Evolutionary conservation across 139 green algal genomes (phyloP).

Genomic region (Chloropicon primus): DNA sequence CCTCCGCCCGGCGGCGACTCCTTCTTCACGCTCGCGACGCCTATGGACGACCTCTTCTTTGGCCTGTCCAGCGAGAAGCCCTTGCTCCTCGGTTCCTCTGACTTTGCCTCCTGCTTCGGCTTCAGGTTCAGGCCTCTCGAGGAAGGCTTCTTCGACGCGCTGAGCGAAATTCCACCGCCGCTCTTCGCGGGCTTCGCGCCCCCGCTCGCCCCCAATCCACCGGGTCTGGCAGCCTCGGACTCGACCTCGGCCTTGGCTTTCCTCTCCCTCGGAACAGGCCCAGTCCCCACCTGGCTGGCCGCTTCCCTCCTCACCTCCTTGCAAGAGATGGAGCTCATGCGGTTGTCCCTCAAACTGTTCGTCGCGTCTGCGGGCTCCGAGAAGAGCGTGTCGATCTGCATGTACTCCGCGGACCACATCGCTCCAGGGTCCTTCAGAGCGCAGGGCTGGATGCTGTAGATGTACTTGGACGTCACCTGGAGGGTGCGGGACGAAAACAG

Average conservation of each 20-base stretch:
- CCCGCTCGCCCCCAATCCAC: too few relatives aligned
- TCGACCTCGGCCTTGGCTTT: not conserved
- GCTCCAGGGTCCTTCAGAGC: not conserved
- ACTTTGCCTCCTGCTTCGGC: too few relatives aligned
- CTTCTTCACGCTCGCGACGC: too few relatives aligned
- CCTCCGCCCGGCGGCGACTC: too few relatives aligned
- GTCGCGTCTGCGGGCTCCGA: not conserved
- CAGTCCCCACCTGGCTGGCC: not conserved
- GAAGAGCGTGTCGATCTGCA: not conserved
- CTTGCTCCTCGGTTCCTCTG: too few relatives aligned
- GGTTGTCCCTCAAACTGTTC: not conserved
- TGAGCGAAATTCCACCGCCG: not conserved
- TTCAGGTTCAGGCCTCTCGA: not conserved
- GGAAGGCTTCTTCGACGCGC: not conserved
- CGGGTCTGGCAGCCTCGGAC: too few relatives aligned
- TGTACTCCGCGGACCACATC: not conserved
- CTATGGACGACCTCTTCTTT: too few relatives aligned
- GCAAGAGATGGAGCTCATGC: not conserved
- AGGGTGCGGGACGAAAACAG: too few relatives aligned
- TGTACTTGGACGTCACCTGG: not conserved
- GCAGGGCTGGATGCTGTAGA: not conserved
- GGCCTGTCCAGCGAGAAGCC: too few relatives aligned
- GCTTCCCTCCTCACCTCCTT: not conserved
- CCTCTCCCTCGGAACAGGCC: not conserved
- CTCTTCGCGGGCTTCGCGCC: not conserved